A percentile compares a stretch with the other conserved stretches of the same genome.
Conservation (phyloP, 2,329 filamentous ascomycete genomes). For the Phialophora expanda region DNA sequence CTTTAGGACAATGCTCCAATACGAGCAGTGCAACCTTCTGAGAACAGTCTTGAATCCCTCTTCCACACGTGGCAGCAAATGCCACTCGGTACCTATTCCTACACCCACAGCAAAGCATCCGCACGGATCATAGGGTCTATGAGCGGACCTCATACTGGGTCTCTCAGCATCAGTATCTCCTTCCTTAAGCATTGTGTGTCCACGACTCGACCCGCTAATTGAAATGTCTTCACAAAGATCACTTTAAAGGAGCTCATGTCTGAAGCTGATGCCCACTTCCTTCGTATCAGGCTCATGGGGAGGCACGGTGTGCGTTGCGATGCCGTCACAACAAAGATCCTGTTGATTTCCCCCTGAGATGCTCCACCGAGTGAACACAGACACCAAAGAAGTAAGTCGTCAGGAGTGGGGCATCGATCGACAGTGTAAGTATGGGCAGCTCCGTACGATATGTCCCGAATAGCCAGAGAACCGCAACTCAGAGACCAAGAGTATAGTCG, state of each 20-base stretch:
- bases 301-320: too few relatives aligned
- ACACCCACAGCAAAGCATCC: neutral
- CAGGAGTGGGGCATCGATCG: neutral
- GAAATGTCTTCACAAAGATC: neutral
- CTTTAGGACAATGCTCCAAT: neutral
- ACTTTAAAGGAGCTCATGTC: neutral
- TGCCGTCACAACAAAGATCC: too few relatives aligned
- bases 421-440: neutral
- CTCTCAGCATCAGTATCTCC: neutral
- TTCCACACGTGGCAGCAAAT: neutral
- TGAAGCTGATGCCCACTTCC: neutral
- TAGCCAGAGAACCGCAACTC: neutral
- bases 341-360: too few relatives aligned
- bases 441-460: neutral
- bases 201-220: neutral
- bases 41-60: neutral
- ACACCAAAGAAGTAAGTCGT: neutral
- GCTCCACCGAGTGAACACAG: too few relatives aligned
- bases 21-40: too few relatives aligned
- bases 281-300: neutral
- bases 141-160: neutral
- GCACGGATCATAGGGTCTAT: neutral
- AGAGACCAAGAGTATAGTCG: neutral
- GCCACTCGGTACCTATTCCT: neutral
- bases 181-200: neutral